Evolutionary conservation across 2,329 filamentous ascomycete species (phyloP).

Genomic region (Aspergillus sp.): DNA sequence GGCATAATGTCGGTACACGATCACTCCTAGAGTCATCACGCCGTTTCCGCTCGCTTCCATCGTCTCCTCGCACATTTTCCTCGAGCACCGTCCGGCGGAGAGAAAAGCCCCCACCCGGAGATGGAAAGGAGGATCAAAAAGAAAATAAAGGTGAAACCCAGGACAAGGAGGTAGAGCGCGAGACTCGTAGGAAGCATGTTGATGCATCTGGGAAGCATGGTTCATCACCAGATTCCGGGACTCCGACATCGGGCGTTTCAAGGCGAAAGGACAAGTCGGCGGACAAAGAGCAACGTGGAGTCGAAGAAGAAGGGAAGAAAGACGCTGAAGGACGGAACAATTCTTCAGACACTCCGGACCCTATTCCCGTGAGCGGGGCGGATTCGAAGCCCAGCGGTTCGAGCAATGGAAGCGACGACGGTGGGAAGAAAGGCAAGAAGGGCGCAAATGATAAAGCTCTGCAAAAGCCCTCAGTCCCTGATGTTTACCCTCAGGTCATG

Average conservation of each 20-base stretch:
- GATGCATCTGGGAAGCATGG: slow-evolving; percentile 39
- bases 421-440: slow-evolving; percentile 74
- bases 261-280: slow-evolving; percentile 48
- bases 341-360: slow-evolving; percentile 52
- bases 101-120: slow-evolving; percentile 58
- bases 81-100: slow-evolving; percentile 56
- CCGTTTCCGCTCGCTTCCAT: slow-evolving; percentile 30
- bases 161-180: slow-evolving; percentile 49
- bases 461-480: slow-evolving; percentile 86
- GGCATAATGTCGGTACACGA: slow-evolving; percentile 37
- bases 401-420: slow-evolving; percentile 58
- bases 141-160: slow-evolving; percentile 35
- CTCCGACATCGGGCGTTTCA: slow-evolving; percentile 38
- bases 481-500: slow-evolving; percentile 96
- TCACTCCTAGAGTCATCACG: slow-evolving; percentile 33
- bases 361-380: slow-evolving; percentile 44
- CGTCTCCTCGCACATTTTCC: slow-evolving; percentile 47
- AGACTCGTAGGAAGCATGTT: slow-evolving; percentile 47
- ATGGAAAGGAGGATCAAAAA: slow-evolving; percentile 38
- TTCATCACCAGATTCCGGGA: slow-evolving; percentile 32
- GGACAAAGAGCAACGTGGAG: slow-evolving; percentile 43
- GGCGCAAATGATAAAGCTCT: slow-evolving; percentile 71
- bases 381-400: slow-evolving; percentile 61
- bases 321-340: slow-evolving; percentile 54
- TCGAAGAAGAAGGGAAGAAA: slow-evolving; percentile 48